Conservation (phyloP, 768 basidiomycete genomes). For the Melanogaster broomeanus region DNA sequence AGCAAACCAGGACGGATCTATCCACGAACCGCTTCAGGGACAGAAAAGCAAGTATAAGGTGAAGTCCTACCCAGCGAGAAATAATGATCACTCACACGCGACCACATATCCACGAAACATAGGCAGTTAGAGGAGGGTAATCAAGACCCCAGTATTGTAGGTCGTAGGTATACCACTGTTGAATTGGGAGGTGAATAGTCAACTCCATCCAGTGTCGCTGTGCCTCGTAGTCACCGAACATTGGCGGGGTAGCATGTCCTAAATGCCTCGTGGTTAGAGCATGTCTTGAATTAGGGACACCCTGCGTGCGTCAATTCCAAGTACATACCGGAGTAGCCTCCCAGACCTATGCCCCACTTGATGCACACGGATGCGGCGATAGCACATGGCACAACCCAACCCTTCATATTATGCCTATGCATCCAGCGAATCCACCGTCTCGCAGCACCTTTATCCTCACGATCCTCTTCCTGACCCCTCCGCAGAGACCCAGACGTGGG, state of each 20-base stretch:
- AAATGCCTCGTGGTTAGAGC: neutral
- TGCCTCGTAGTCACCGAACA: conserved; percentile 93
- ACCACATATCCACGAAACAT: conserved; percentile 84
- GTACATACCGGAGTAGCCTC: conserved; percentile 80
- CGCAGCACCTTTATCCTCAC: conserved; percentile 44
- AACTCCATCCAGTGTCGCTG: conserved; percentile 97
- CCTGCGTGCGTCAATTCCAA: neutral
- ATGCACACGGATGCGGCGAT: conserved; percentile 57
- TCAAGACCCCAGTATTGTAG: conserved; percentile 93
- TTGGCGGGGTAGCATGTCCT: conserved; percentile 75
- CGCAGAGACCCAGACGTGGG: conserved; percentile 8
- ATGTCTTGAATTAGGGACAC: neutral
- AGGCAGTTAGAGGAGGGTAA: conserved; percentile 93
- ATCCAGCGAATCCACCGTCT: conserved; percentile 78
- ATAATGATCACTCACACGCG: conserved; percentile 54
- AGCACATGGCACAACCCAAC: conserved; percentile 58
- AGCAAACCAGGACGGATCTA: conserved; percentile 69
- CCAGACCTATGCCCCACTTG: conserved; percentile 72
- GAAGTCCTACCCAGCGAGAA: neutral
- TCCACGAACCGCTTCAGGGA: conserved; percentile 44
- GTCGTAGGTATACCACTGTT: conserved; percentile 88
- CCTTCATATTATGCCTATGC: conserved; percentile 63
- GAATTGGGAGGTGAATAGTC: conserved; percentile 71
- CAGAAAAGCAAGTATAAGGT: conserved; percentile 1
- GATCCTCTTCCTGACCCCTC: conserved; percentile 14